Conservation (phyloP, 106 monocot species). For the Amphibolis antarctica region DNA sequence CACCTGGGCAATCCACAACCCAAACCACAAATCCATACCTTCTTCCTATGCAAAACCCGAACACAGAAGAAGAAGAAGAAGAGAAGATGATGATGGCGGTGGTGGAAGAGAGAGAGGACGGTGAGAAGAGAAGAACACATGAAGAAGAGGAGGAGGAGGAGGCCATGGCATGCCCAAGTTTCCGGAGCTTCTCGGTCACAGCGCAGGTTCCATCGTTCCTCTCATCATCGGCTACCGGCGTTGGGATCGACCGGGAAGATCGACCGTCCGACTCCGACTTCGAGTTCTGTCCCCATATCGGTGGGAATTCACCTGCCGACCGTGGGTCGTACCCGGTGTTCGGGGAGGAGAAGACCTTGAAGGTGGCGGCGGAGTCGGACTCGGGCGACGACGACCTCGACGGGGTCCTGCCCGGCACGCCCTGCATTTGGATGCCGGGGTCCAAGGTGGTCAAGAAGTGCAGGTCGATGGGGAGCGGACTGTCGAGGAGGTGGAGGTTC, state of each 20-base stretch:
- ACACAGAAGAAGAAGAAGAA: no score
- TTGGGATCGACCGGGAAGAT: not conserved
- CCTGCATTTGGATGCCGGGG: not conserved
- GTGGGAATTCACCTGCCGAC: not conserved
- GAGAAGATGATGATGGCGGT: no score
- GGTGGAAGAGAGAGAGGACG: no score
- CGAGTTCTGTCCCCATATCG: not conserved
- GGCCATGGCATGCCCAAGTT: not conserved
- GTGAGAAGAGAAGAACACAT: no score
- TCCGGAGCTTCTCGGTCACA: not conserved
- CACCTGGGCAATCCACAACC: no score
- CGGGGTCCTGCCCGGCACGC: not conserved
- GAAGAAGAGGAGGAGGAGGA: no score
- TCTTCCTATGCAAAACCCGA: no score
- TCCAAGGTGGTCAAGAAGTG: slow-evolving; percentile 21
- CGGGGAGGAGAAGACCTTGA: not conserved
- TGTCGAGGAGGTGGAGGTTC: slow-evolving; percentile 23
- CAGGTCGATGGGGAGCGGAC: slow-evolving; percentile 26
- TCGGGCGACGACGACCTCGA: not conserved
- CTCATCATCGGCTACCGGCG: not conserved
- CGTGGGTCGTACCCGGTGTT: not conserved
- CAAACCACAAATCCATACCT: no score
- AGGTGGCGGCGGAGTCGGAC: not conserved
- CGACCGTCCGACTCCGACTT: not conserved
- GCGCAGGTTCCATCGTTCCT: not conserved